Base-by-base conservation (phyloP, 2,329 filamentous ascomycete genomes). In the Ceratocystis eucalypticola region DNA sequence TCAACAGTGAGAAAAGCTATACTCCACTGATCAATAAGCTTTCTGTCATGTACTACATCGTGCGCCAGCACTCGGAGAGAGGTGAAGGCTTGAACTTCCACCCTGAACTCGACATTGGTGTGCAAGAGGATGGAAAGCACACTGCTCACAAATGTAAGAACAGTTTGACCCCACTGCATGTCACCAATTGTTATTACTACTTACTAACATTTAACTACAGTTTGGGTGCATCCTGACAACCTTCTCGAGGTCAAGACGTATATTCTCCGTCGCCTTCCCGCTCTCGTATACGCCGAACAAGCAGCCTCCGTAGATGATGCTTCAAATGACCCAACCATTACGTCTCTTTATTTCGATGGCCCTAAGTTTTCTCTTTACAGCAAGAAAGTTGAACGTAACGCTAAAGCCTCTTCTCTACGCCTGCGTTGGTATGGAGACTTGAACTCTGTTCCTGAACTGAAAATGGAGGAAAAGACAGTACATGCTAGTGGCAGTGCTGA, bases 191-290 rank as follows among this genome's bases (percentile, higher is more conserved):
- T 41, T 44, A 57, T 44, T 33, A 5, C 22, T 46, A 33, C 41
- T 15, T 69, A 69, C 73, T 80, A 72, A 80, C 66, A 62, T 62
- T 66, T 37, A 64, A 22, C 12, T 55, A 6, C 66, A 88, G 86
- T 96, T 79, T 99, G 94, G 94, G 88, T 99, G 5, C 94, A 99
- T 75, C 84, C 86, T 41, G 94, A 99, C 72, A 97, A 99, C 76
- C 80, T 97, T 33, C 85, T 97, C 71, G 94, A 99, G 78, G 91
- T 97, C 74, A 96, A 97, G 81, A 97, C 94, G 4, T 86, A 91
- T 72, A 95, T 99, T 69, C 83, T 97, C 41, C 89, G 94, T 69
- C 89, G 89, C 67, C 82, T 99, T 25, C 94, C 94, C 0, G 86
- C 95, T 37, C 85, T 99, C 17, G 87, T 99, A 25, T 99, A 96